Conservation (phyloP, 2,329 filamentous ascomycete species). For the Talaromyces albobiverticillius region DNA sequence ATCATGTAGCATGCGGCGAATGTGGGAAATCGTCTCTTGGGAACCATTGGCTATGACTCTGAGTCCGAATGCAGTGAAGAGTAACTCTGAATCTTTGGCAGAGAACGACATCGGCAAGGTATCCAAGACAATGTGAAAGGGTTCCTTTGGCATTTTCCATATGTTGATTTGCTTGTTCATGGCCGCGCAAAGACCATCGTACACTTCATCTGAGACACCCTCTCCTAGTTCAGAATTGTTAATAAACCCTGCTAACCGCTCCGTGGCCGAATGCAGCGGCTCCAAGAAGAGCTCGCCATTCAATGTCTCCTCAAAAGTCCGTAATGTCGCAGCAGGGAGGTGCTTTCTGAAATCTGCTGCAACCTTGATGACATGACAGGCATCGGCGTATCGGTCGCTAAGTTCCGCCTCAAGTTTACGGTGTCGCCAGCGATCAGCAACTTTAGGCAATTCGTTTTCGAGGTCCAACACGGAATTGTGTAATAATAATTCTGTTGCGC, state of each 20-base stretch:
- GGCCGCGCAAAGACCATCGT: slow-evolving; percentile 63
- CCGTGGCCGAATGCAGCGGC: slow-evolving; percentile 64
- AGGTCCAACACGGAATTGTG: slow-evolving; percentile 59
- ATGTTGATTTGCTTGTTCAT: slow-evolving; percentile 64
- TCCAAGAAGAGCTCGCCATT: slow-evolving; percentile 73
- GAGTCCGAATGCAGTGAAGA: slow-evolving; percentile 69
- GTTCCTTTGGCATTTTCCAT: slow-evolving; percentile 45
- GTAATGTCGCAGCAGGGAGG: slow-evolving; percentile 67
- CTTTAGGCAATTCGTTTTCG: slow-evolving; percentile 34
- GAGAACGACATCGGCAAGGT: slow-evolving; percentile 44
- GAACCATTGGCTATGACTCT: slow-evolving; percentile 72
- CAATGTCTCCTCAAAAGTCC: slow-evolving; percentile 65
- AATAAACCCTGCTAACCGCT: slow-evolving; percentile 75
- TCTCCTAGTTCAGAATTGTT: slow-evolving; percentile 74
- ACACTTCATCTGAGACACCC: slow-evolving; percentile 79
- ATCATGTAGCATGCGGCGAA: slow-evolving; percentile 73
- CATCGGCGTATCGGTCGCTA: slow-evolving; percentile 53
- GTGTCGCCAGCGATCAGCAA: slow-evolving; percentile 43
- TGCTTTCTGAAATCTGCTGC: slow-evolving; percentile 67
- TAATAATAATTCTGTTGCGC: slow-evolving; percentile 69
- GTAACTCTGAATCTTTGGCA: slow-evolving; percentile 40
- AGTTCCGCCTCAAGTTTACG: slow-evolving; percentile 44
- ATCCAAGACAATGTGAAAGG: slow-evolving; percentile 52
- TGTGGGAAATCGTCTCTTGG: slow-evolving; percentile 72
- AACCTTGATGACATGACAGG: slow-evolving; percentile 64